Evolutionary conservation across 345 rosid genomes (phyloP), one percentile per base, ranked within the genome.

Genomic region (Ailanthus altissimus): DNA sequence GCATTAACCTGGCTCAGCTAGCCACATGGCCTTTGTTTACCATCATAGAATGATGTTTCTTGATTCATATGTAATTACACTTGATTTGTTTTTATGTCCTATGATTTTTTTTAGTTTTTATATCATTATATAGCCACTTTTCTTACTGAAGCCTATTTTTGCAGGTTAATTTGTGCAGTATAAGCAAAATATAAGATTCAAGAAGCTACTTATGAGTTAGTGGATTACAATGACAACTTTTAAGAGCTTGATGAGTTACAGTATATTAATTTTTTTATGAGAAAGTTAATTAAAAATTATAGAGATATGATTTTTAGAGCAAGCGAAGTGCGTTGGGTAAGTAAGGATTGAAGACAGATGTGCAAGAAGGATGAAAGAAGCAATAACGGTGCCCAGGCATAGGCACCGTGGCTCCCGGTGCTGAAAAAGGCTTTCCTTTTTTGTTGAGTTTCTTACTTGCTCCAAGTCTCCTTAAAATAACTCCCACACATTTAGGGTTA

Each of bases 111-210:
- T 72, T 70, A 7, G 25, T 67, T 76, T 25, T 53, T 4, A 36
- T 66, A 54, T 47, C 79, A 20, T 49, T 58, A 10, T 59, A 53
- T 25, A 26, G 46, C 58, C 54, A 67, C 18, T 46, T 64, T 28
- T 47, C n/a, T 72, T 53, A 18, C 47, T 20, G 42, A 67, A 43
- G 14, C 60, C 73, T 51, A 40, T 38, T 59, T 84, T 77, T 84
- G 21, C 86, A 97, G 99, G 83, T 84, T 97, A 82, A 90, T 92
- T 20, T 94, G 98, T 85, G 94, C 97, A 14, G 89, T 97, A 14
- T 98, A 90, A 85, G 98, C 98, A 77, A 88, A 88, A 51, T 97
- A 92, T 81, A 81, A 94, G 84, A 76, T 82, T 81, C 93, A 94
- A 67, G 96, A 90, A 82, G 77, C 77, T 74, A 65, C 75, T 81